Conservation (phyloP, 2,329 filamentous ascomycete genomes). For the Simplicillium aogashimaense region DNA sequence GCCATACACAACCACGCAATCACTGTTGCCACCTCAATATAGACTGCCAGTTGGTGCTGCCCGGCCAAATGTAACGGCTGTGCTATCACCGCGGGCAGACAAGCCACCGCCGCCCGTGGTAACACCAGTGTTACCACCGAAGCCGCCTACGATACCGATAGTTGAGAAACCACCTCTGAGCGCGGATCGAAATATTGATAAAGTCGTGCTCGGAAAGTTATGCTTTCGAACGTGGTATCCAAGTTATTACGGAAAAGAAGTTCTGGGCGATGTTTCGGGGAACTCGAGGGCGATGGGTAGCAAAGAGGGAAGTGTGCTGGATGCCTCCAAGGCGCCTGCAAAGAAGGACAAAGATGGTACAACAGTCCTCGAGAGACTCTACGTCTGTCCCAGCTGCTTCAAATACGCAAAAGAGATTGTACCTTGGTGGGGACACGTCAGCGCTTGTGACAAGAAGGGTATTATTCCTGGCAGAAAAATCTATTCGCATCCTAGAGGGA, state of each 20-base stretch:
- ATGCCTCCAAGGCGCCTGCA: slow-evolving; percentile 14
- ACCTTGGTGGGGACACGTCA: slow-evolving; percentile 48
- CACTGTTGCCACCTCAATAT: slow-evolving; percentile 20
- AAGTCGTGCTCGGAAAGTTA: slow-evolving; percentile 75
- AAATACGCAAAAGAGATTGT: slow-evolving; percentile 67
- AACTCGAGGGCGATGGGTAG: slow-evolving; percentile 14
- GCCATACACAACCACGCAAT: slow-evolving; percentile 20
- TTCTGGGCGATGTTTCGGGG: slow-evolving; percentile 40
- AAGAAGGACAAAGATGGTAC: slow-evolving; percentile 23
- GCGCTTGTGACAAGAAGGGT: slow-evolving; percentile 41
- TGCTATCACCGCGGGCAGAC: background rate
- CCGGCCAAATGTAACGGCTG: background rate
- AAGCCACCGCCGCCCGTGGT: slow-evolving; percentile 12
- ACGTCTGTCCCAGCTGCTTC: slow-evolving; percentile 89
- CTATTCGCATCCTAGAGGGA: slow-evolving; percentile 52
- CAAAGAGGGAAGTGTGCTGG: slow-evolving; percentile 13
- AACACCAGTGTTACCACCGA: slow-evolving; percentile 24
- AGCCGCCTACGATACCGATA: slow-evolving; percentile 17
- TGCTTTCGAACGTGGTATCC: slow-evolving; percentile 89
- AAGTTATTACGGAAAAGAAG: slow-evolving; percentile 74
- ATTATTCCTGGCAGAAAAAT: slow-evolving; percentile 59
- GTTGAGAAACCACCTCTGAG: slow-evolving; percentile 25
- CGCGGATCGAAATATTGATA: slow-evolving; percentile 69
- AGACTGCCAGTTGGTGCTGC: slow-evolving; percentile 7
- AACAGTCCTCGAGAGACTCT: slow-evolving; percentile 56